Base-by-base conservation (phyloP, 2,329 filamentous ascomycete species). In the Colletotrichum lentis region DNA sequence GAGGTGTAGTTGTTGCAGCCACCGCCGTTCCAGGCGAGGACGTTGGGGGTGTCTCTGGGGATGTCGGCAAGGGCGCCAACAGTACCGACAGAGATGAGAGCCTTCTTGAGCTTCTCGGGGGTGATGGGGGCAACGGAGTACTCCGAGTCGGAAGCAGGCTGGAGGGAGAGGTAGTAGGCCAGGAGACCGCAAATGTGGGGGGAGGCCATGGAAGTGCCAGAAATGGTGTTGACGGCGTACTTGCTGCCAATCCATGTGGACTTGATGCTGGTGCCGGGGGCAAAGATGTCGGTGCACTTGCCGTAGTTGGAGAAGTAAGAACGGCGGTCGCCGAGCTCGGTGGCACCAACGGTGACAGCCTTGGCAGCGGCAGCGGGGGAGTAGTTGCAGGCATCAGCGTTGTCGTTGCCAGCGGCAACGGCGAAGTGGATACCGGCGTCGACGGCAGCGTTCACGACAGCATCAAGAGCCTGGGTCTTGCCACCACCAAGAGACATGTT, bases 221-320 rank as follows among this genome's bases (percentile, higher is more conserved):
- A 98, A 85, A 99, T 99, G 83, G 93, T 97, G 90, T 99, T 99
- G 85, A 93, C 89, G 77, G 96, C 95, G 77, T 95, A 90, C 82
- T 96, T 92, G 88, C 91, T 95, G 79, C 96, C 96, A 76, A 97
- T 97, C 96, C 96, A 99, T 80, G 96, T 98, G 73, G 96, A 99
- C 76, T 93, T 88, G 76, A 99, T 97, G 90, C 94, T 97, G 76
- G 97, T 87, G 77, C 96, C 96, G 70, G 96, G 96, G 71, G 94
- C 96, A 77, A 99, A 99, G 86, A 99, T 97, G 83, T 99, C 96
- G 80, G 95, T 97, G 88, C 96, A 99, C 87, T 95, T 96, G 81
- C 96, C 96, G 82, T 90, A 98, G 92, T 99, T 99, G 89, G 96
- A 99, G 90, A 99, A 99, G 89, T 98, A 99, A 73, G 96, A 96